Evolutionary conservation across 371 early-diverging fungal species (phyloP).

Genomic region (Entomophthora muscae): DNA sequence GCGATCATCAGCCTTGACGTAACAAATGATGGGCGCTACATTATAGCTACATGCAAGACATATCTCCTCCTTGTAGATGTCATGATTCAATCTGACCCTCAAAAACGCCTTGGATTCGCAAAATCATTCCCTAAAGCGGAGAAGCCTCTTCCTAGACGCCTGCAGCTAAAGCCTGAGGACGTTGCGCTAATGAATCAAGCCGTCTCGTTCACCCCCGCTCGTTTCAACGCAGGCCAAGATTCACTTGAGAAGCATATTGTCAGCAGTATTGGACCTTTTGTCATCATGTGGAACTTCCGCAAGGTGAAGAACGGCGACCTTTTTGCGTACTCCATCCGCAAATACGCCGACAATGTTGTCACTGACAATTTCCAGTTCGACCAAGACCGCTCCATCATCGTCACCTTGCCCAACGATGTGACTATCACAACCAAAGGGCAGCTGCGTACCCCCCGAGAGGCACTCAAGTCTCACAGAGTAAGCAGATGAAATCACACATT

Average conservation of each 20-base stretch:
- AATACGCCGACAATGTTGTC: slow-evolving; percentile 60
- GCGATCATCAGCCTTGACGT: slow-evolving; percentile 78
- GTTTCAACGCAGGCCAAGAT: slow-evolving; percentile 64
- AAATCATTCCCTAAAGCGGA: slow-evolving; percentile 37
- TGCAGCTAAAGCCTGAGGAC: slow-evolving; percentile 83
- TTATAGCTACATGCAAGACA: slow-evolving; percentile 78
- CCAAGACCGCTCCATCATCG: slow-evolving; percentile 47
- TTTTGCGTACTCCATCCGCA: slow-evolving; percentile 69
- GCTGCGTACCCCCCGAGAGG: not conserved
- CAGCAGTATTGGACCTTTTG: slow-evolving; percentile 72
- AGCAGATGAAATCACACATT: no score
- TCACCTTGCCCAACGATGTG: slow-evolving; percentile 30
- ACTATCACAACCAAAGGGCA: not conserved
- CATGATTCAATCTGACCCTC: slow-evolving; percentile 18
- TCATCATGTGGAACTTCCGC: slow-evolving; percentile 87
- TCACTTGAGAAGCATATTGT: slow-evolving; percentile 63
- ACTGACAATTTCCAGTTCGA: slow-evolving; percentile 79
- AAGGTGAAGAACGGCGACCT: slow-evolving; percentile 53
- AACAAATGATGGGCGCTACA: slow-evolving; percentile 66
- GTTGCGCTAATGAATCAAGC: slow-evolving; percentile 53
- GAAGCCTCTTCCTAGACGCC: slow-evolving; percentile 52
- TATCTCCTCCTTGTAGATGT: slow-evolving; percentile 70
- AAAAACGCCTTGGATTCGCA: slow-evolving; percentile 34
- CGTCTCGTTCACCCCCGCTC: slow-evolving; percentile 77
- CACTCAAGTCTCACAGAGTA: no score